Percentiles rank a stretch among this genome's conserved stretches.
Conservation (phyloP, 176 grass and related monocot genomes). For the Rhipidocladum racemiflorum region DNA sequence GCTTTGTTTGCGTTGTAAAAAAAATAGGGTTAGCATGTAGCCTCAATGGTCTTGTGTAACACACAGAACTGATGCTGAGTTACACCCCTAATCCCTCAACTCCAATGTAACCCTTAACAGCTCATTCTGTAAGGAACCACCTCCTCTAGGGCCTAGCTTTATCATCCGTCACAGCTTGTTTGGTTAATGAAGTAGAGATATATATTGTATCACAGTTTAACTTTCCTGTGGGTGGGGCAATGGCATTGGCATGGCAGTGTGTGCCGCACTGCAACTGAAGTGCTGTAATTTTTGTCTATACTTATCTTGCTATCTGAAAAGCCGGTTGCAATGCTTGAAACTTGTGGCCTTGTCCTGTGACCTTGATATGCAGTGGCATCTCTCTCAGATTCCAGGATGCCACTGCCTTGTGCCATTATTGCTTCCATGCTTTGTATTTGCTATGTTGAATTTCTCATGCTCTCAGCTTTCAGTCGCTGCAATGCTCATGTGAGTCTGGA, state of each 20-base stretch:
- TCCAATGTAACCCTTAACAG: constrained; percentile 36
- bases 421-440: constrained; percentile 28
- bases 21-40: constrained; percentile 44
- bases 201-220: constrained; percentile 35
- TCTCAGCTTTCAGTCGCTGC: background rate
- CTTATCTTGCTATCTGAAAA: constrained; percentile 5
- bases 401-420: constrained; percentile 33
- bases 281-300: constrained; percentile 26
- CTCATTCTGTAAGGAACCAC: constrained; percentile 37
- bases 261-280: constrained; percentile 24
- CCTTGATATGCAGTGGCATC: constrained; percentile 24
- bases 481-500: constrained; percentile 24
- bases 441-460: constrained; percentile 25
- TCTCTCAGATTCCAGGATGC: background rate
- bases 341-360: background rate
- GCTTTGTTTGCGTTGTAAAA: constrained; percentile 43
- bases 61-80: constrained; percentile 48
- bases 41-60: constrained; percentile 32
- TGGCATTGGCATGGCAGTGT: constrained; percentile 3
- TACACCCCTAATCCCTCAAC: constrained; percentile 37
- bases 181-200: constrained; percentile 21
- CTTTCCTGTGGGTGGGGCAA: background rate
- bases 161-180: constrained; percentile 11
- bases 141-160: constrained; percentile 26
- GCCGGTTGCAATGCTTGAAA: constrained; percentile 13